Evolutionary conservation across 169 alveolate genomes (phyloP).

Genomic region (Plasmodium falciparum): DNA sequence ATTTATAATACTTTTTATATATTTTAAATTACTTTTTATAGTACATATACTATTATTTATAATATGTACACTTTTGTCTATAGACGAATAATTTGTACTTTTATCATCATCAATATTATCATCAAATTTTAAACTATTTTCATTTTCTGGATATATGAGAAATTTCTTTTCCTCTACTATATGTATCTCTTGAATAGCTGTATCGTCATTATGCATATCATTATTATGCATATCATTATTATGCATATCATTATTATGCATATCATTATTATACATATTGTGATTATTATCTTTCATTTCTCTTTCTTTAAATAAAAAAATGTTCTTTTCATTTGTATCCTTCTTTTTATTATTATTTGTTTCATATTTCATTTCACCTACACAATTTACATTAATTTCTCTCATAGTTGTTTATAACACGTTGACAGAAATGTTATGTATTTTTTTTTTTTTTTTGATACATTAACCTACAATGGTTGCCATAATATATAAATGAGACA

Average conservation of each 20-base stretch:
- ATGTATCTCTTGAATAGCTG: neutral
- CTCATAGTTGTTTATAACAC: too few relatives aligned
- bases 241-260: neutral
- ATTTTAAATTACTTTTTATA: conserved; percentile 22
- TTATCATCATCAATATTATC: neutral
- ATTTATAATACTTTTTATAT: conserved; percentile 19
- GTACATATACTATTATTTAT: conserved; percentile 30
- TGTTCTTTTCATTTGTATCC: neutral
- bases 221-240: too few relatives aligned
- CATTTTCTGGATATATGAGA: neutral
- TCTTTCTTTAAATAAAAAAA: too few relatives aligned
- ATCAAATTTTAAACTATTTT: neutral
- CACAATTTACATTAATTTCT: too few relatives aligned
- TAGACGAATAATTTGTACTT: neutral
- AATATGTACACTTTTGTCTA: conserved; percentile 23
- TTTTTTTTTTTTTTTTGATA: too few relatives aligned
- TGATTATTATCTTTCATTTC: neutral
- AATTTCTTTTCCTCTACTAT: too few relatives aligned
- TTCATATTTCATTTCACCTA: neutral
- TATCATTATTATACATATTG: neutral
- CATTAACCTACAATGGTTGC: too few relatives aligned
- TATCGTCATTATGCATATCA: neutral
- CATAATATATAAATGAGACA: too few relatives aligned
- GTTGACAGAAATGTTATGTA: too few relatives aligned
- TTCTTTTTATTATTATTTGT: neutral